Base-by-base conservation (phyloP, 805 yeast genomes). In the Metschnikowia cubensis region DNA sequence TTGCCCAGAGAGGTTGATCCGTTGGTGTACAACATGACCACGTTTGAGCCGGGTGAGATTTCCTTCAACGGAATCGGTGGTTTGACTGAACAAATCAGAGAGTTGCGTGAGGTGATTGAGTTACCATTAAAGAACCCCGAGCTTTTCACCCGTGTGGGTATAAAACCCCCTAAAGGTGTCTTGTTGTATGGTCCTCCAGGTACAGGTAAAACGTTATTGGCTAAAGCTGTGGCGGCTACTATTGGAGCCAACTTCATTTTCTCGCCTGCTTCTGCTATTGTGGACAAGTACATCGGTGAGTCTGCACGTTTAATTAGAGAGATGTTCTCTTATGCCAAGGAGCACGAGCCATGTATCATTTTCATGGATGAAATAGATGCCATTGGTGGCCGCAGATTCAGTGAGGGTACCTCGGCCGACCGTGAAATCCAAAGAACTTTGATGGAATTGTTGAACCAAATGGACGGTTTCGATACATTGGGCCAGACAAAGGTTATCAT, bases 281-380 rank as follows among this genome's bases (percentile, higher is more conserved):
- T 92, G 47, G 99, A 92, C 71, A 92, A 92, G 70, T 92, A 94
- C 71, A 92, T 92, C 65, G 99, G 99, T 65, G 99, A 92, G 70
- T 87, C 96, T 18, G 98, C 99, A 0, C 82, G 99, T 64, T 80
- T 92, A 66, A 89, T 92, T 58, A 83, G 99, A 74, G 99, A 92
- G 68, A 94, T 92, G 98, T 92, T 92, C 71, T 86, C 96, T 47
- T 94, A 92, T 71, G 99, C 98, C 38, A 90, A 84, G 66, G 99
- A 92, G 64, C 98, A 92, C 68, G 98, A 88, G 67, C 98, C 98
- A 15, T 92, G 98, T 73, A 91, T 94, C 65, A 94, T 92, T 50
- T 92, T 92, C 67, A 91, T 92, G 96, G 99, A 92, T 74, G 99
- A 92, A 77, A 84, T 92, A 55, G 99, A 94, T 75, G 99, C 99